phyloP scores from a whole-genome alignment of 2,329 filamentous ascomycete species.

The Coccinonectria pachysandricola region DNA sequence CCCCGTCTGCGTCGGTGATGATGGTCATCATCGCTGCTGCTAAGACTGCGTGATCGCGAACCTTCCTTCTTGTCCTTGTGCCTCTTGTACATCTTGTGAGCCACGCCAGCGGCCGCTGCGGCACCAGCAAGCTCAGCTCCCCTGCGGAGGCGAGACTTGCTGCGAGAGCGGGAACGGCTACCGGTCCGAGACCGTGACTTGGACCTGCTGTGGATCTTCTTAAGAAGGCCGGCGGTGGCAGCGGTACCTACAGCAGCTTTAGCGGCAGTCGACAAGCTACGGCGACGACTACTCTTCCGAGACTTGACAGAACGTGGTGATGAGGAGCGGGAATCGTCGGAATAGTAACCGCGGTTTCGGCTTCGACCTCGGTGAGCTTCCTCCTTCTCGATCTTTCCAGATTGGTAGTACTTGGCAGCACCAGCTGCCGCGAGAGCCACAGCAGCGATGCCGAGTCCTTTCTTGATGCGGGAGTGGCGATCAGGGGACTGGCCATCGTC shows the following conservation, averaged over 20 bases:
- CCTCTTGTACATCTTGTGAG: conserved; percentile 50
- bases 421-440: conserved; percentile 54
- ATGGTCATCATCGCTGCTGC: conserved; percentile 26
- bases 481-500: conserved; percentile 30
- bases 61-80: conserved; percentile 50
- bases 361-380: conserved; percentile 47
- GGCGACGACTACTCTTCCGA: conserved; percentile 29
- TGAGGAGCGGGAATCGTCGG: conserved; percentile 33
- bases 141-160: conserved; percentile 37
- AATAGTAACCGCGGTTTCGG: conserved; percentile 34
- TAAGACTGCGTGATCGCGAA: conserved; percentile 20
- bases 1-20: conserved; percentile 27
- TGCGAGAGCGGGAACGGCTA: conserved; percentile 27
- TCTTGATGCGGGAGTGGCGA: conserved; percentile 43
- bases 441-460: conserved; percentile 51
- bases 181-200: conserved; percentile 21
- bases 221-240: conserved; percentile 46
- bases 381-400: conserved; percentile 49
- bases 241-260: conserved; percentile 49
- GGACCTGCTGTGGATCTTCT: conserved; percentile 47
- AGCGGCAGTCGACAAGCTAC: conserved; percentile 38
- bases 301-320: conserved; percentile 30
- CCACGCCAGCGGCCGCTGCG: conserved; percentile 49
- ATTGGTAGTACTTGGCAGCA: conserved; percentile 54
- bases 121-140: conserved; percentile 52